Conservation (phyloP, 1,284 basidiomycete species). For the Mycosarcoma maydis region DNA sequence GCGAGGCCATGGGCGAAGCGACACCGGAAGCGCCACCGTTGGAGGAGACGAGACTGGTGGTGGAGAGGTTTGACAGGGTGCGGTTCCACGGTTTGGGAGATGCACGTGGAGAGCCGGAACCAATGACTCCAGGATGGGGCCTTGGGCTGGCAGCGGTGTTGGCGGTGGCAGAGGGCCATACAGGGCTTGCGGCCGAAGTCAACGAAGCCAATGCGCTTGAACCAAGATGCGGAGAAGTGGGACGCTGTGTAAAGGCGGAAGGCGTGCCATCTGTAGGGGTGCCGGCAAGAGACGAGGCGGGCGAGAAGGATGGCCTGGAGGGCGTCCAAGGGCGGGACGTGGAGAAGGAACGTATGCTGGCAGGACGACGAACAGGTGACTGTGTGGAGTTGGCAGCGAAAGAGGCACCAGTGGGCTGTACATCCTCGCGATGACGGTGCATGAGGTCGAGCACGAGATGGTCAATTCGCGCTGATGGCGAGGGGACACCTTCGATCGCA, state of each 20-base stretch:
- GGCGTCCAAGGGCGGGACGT: slow-evolving; percentile 54
- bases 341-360: slow-evolving; percentile 50
- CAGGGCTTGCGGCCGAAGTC: slow-evolving; percentile 17
- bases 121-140: slow-evolving; percentile 51
- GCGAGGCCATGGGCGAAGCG: slow-evolving; percentile 38
- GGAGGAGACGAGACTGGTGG: slow-evolving; percentile 38
- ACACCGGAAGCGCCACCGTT: slow-evolving; percentile 7
- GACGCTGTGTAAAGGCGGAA: slow-evolving; percentile 14
- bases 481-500: slow-evolving; percentile 42
- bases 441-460: slow-evolving; percentile 57
- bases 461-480: slow-evolving; percentile 53
- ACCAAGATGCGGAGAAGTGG: slow-evolving; percentile 36
- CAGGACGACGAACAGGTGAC: slow-evolving; percentile 49
- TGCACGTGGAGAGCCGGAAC: slow-evolving; percentile 52
- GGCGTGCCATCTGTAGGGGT: slow-evolving; percentile 18
- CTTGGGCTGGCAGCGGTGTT: slow-evolving; percentile 29
- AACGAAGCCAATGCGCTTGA: slow-evolving; percentile 31
- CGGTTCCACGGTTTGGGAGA: slow-evolving; percentile 54
- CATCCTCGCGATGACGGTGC: slow-evolving; percentile 58
- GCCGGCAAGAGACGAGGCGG: slow-evolving; percentile 27
- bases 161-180: slow-evolving; percentile 14
- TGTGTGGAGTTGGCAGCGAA: slow-evolving; percentile 35
- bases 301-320: slow-evolving; percentile 41
- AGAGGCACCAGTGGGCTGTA: slow-evolving; percentile 44
- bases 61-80: slow-evolving; percentile 40